These are phyloP conservation scores for Thielaviopsis musarum DNA, from an alignment of 2,329 filamentous ascomycete species.

Conservation along the genomic window DNA sequence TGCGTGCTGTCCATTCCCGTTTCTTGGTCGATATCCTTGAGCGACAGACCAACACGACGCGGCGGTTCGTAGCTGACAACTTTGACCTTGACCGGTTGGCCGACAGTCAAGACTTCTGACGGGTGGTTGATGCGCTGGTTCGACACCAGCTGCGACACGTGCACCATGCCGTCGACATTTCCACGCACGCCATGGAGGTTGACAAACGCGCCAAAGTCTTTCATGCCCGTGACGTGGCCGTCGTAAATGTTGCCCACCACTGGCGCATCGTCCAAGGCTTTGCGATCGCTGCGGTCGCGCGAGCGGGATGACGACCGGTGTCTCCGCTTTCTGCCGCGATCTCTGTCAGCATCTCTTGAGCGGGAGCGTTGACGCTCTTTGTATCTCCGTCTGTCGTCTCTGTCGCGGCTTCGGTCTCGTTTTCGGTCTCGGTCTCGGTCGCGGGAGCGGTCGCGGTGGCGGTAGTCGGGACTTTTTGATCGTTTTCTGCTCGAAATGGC, in stretches of 20 bases:
- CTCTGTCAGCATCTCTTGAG: slow-evolving; percentile 21
- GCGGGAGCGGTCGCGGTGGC: slow-evolving; percentile 17
- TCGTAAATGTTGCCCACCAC: slow-evolving; percentile 77
- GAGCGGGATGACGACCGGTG: slow-evolving; percentile 22
- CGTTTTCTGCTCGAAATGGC: slow-evolving; percentile 26
- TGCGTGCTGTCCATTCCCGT: slow-evolving; percentile 73
- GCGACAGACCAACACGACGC: slow-evolving; percentile 68
- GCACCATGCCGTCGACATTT: slow-evolving; percentile 83
- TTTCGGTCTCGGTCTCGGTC: background rate
- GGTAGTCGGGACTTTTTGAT: slow-evolving; percentile 31
- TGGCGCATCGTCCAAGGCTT: slow-evolving; percentile 65
- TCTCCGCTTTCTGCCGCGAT: slow-evolving; percentile 14
- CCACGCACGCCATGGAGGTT: slow-evolving; percentile 76
- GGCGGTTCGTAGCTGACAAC: slow-evolving; percentile 66
- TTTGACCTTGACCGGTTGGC: slow-evolving; percentile 83
- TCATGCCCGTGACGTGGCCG: slow-evolving; percentile 78
- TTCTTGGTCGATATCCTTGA: slow-evolving; percentile 92
- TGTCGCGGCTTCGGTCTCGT: slow-evolving; percentile 18
- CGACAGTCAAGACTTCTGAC: slow-evolving; percentile 64
- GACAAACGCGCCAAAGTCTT: slow-evolving; percentile 92
- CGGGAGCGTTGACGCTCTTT: slow-evolving; percentile 25
- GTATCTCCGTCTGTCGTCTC: slow-evolving; percentile 30
- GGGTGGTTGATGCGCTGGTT: slow-evolving; percentile 82
- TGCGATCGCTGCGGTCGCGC: slow-evolving; percentile 11
- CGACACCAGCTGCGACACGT: slow-evolving; percentile 76